Percentiles rank a stretch among this genome's conserved stretches.
Evolutionary conservation across 2,329 filamentous ascomycete species (phyloP).

Genomic region (Diaporthe citrichinensis): DNA sequence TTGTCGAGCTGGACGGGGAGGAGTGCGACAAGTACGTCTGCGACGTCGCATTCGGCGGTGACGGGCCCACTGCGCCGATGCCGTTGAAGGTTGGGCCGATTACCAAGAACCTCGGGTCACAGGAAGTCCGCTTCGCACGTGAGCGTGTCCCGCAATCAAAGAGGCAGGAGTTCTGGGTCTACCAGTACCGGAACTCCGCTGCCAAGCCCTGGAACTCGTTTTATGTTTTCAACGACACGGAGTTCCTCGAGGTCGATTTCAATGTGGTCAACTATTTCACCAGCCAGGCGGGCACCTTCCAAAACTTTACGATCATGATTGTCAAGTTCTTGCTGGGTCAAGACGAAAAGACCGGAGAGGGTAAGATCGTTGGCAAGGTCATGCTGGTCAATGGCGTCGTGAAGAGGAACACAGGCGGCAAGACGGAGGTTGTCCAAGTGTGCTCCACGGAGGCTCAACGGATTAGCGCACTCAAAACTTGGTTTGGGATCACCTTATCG

Average conservation of each 20-base stretch:
- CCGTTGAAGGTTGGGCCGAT: conserved; percentile 61
- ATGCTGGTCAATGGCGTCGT: conserved; percentile 65
- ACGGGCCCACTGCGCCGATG: conserved; percentile 71
- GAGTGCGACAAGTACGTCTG: conserved; percentile 64
- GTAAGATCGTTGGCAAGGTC: conserved; percentile 65
- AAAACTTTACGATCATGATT: conserved; percentile 67
- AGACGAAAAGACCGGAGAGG: conserved; percentile 55
- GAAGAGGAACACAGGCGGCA: conserved; percentile 67
- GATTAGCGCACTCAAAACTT: conserved; percentile 62
- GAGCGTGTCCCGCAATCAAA: conserved; percentile 61
- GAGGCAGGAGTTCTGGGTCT: conserved; percentile 71
- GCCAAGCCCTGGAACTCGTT: conserved; percentile 69
- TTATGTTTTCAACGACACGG: conserved; percentile 76
- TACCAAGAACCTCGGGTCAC: conserved; percentile 65
- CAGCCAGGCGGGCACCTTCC: conserved; percentile 64
- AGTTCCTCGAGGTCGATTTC: conserved; percentile 75
- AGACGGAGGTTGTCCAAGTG: conserved; percentile 61
- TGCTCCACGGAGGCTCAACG: conserved; percentile 68
- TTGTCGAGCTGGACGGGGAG: conserved; percentile 63
- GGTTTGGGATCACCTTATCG: conserved; percentile 66
- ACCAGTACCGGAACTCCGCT: conserved; percentile 67
- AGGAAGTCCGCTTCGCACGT: conserved; percentile 68
- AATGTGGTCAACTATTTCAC: conserved; percentile 71
- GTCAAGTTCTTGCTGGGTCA: conserved; percentile 65
- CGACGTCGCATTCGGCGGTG: conserved; percentile 76